These are phyloP conservation scores for Protomyces arabidopsidicola DNA, from an alignment of 1,139 yeast species.

Conservation along the genomic window DNA sequence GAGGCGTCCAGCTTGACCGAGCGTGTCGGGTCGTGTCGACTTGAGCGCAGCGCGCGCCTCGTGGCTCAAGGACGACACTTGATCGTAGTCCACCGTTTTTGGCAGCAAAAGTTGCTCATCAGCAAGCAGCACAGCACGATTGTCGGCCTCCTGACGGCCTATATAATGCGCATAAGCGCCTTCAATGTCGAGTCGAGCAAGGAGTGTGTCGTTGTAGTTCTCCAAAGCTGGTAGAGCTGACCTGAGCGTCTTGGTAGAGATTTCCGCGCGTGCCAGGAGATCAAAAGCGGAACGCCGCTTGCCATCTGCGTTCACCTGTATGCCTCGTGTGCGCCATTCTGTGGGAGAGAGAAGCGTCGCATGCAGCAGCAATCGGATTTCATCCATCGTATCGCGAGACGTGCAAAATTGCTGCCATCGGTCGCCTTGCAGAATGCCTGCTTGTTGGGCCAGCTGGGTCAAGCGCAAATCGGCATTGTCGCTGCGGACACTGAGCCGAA, in stretches of 20 bases:
- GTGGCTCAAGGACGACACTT: constrained; percentile 53
- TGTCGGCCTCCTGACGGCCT: constrained; percentile 62
- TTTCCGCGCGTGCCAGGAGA: constrained; percentile 48
- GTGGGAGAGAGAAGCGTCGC: constrained; percentile 50
- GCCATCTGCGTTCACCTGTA: constrained; percentile 40
- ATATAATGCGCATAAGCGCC: constrained; percentile 81
- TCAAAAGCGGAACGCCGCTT: constrained; percentile 50
- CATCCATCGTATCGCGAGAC: constrained; percentile 50
- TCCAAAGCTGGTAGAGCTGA: constrained; percentile 22
- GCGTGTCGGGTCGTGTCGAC: constrained; percentile 74
- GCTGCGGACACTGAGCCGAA: constrained; percentile 78
- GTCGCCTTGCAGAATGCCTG: constrained; percentile 62
- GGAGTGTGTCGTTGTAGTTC: constrained; percentile 30
- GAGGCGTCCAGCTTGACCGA: constrained; percentile 91
- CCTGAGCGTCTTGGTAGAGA: constrained; percentile 37
- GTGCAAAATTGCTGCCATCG: constrained; percentile 52
- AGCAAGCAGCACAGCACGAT: constrained; percentile 76
- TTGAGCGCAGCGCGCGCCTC: constrained; percentile 72
- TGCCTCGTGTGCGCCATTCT: constrained; percentile 54
- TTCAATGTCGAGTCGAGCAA: constrained; percentile 65
- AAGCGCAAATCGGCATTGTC: constrained; percentile 90
- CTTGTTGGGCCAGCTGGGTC: constrained; percentile 60
- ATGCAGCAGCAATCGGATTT: constrained; percentile 48
- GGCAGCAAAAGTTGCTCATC: constrained; percentile 66
- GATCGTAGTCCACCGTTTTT: constrained; percentile 54